Evolutionary conservation across 768 basidiomycete genomes (phyloP), one percentile per base, ranked within the genome.

Genomic region (Dacryopinax spathularia): DNA sequence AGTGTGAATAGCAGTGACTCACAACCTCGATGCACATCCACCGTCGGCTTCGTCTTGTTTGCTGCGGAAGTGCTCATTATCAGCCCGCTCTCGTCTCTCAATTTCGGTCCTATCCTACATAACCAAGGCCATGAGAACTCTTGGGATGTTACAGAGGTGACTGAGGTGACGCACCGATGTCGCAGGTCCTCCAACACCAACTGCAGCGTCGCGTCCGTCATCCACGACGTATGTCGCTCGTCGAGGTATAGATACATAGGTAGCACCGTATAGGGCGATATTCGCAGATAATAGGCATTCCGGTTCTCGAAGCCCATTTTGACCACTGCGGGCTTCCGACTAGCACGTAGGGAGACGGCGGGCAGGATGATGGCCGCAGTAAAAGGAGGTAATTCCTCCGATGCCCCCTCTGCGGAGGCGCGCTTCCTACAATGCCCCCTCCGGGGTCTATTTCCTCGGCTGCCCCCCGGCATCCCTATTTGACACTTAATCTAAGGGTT

Each of bases 171-270:
- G 61, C 36, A 83, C 90, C 85, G 77, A 64, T 88, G 86, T 67
- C 87, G 81, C 56, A 96, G 73, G 72, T 91, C 90, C 10, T 82
- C 80, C 1, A 96, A 79, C 18, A 95, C 88, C 68, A 84, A 82
- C 69, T 92, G 91, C 1, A 95, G 77, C 39, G 88, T 79, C 27
- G 74, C 68, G 68, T 95, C 91, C 5, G 87, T 84, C 91, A 96
- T 95, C 93, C 93, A 96, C 63, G 84, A 79, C 16, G 89, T 74
- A 76, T 96, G 93, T 12, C 83, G 81, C 66, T 90, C 89, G 70
- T 96, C 93, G 31, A 96, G 82, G 73, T 93, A 94, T 2, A 93
- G 75, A 76, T 91, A 91, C 64, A 92, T 73, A 2, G 91, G 91
- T n/a, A 94, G 73, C 15, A 90, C 81, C 29, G 79, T 79, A 36